Evolutionary conservation across 257 asterid genomes (phyloP).

Genomic region (Craterostigma plantagineum): DNA sequence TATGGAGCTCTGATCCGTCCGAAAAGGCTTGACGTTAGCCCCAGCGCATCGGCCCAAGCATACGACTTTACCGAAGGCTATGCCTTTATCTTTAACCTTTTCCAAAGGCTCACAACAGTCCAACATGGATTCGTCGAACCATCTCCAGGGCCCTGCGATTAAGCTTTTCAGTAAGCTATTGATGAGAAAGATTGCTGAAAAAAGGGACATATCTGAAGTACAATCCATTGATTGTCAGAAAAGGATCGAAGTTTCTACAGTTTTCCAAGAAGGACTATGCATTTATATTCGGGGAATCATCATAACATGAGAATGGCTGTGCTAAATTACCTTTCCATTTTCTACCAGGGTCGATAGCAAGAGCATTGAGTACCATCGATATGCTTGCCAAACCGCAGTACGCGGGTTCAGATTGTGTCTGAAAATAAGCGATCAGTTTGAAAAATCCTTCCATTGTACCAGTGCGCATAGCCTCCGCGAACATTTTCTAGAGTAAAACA

Average conservation of each 20-base stretch:
- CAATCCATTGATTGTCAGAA: no score
- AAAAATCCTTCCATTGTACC: conserved; percentile 96
- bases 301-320: no score
- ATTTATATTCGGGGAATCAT: no score
- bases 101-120: conserved; percentile 98
- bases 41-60: conserved; percentile 99
- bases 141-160: conserved; percentile 99
- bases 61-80: conserved; percentile 82
- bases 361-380: conserved; percentile 95
- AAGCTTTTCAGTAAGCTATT: no score
- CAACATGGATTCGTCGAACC: conserved; percentile 98
- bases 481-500: conserved; percentile 92
- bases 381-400: conserved; percentile 98
- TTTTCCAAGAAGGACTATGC: no score
- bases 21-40: conserved; percentile 85
- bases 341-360: conserved; percentile 91
- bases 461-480: conserved; percentile 70
- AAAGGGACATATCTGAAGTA: no score
- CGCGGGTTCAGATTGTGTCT: conserved; percentile 99
- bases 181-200: no score
- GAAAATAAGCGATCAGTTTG: conserved; percentile 85
- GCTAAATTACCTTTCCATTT: conserved; percentile 76
- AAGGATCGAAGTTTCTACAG: no score
- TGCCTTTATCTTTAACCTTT: conserved; percentile 78
- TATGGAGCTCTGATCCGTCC: conserved; percentile 62